phyloP scores from a whole-genome alignment of 441 rosid genomes.

The Mallotus japonicus region DNA sequence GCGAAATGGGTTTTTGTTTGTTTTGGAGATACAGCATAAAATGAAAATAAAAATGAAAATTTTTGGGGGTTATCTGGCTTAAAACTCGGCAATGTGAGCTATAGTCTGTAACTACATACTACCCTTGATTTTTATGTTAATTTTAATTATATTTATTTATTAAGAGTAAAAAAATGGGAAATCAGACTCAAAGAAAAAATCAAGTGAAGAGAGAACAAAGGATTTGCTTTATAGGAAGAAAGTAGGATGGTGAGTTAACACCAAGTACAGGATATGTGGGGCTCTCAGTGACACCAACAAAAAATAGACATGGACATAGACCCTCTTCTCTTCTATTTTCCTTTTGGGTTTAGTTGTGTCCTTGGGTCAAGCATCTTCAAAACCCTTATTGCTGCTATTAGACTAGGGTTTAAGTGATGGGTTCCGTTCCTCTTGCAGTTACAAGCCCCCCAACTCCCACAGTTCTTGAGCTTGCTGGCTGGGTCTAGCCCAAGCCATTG shows the following conservation, averaged over 20 bases:
- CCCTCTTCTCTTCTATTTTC: too few species aligned
- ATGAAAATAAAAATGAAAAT: too few species aligned
- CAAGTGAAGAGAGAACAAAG: neutral
- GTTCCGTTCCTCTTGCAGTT: too few species aligned
- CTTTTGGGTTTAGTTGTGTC: neutral
- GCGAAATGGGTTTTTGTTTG: neutral
- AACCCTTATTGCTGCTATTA: neutral
- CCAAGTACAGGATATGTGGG: neutral
- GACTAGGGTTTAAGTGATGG: neutral
- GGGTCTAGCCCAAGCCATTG: too few species aligned
- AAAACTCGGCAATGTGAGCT: slow-evolving; percentile 1
- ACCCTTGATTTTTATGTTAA: neutral
- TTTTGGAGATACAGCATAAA: neutral
- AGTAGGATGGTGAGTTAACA: neutral
- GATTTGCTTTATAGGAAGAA: neutral
- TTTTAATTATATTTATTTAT: neutral
- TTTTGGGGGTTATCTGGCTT: slow-evolving; percentile 14
- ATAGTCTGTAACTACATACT: neutral
- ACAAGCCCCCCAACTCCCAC: too few species aligned
- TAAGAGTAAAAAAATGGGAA: neutral
- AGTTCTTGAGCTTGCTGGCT: too few species aligned
- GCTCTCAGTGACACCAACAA: neutral
- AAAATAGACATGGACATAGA: too few species aligned
- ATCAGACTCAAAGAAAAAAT: neutral
- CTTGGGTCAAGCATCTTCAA: neutral